Evolutionary conservation across 345 rosid genomes (phyloP), one percentile per base, ranked within the genome.

Genomic region (Salix brachista): DNA sequence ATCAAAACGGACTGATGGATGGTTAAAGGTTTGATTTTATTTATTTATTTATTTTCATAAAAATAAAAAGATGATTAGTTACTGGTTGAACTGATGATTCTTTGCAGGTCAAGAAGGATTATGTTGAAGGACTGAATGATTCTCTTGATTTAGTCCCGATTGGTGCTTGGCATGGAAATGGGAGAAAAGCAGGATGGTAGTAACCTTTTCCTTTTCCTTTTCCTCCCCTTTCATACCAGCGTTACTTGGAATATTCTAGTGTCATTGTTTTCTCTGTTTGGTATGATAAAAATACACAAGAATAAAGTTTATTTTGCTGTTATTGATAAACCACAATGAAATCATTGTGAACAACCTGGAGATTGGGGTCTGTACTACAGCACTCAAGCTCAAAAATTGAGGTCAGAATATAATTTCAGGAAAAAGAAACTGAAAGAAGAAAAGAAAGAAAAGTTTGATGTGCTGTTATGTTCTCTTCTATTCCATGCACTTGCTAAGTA

Each of bases 101-200:
- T 76, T 82, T 78, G 72, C 80, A 92, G 98, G 92, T 94, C 44
- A 94, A 94, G 82, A 92, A 91, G 77, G 98, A 94, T 80, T 92
- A 94, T 84, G 87, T 92, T 56, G 94, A 90, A 52, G 97, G 92
- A 71, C 69, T 94, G 72, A 83, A 84, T 58, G 98, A 92, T 78
- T 87, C 97, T 46, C 89, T 94, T 81, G 98, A 92, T 88, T 87
- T 94, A 83, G 94, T 94, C 75, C 94, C 98, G 14, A 94, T 94
- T 60, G 98, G 96, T 71, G 97, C 96, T 71, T 91, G 98, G 98
- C 91, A 92, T 81, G 97, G 96, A 67, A 94, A 94, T 67, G 97
- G 97, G 62, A 89, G 96, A 82, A 94, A 94, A 88, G 97, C 94
- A 4, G 94, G 97, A 90, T 94, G 98, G 98, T 94, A 88, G 69